Conservation (phyloP, 257 asterid genomes). For the Verbascum thapsus region DNA sequence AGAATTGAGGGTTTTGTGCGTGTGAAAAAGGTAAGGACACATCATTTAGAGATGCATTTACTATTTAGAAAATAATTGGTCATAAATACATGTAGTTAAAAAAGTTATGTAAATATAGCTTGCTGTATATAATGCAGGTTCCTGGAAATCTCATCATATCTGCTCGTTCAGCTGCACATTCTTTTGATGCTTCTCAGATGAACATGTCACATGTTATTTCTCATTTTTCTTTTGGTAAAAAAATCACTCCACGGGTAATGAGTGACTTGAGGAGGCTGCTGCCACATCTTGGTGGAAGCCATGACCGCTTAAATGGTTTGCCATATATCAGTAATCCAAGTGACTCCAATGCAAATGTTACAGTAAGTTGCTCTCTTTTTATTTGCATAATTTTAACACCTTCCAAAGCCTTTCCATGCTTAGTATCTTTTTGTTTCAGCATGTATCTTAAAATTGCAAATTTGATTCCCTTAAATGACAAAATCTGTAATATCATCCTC, state of each 20-base stretch:
- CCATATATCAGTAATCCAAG: conserved; percentile 83
- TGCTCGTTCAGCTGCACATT: conserved; percentile 89
- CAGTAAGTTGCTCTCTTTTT: conserved; percentile 59
- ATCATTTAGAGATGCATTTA: conserved; percentile 66
- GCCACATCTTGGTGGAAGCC: conserved; percentile 81
- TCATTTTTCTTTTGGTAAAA: conserved; percentile 85
- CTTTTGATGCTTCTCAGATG: conserved; percentile 96
- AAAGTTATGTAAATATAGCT: conserved; percentile 17
- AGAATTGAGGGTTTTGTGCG: conserved; percentile 96
- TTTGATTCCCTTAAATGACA: not conserved
- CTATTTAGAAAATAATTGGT: conserved; percentile 2
- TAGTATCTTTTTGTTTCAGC: conserved; percentile 7
- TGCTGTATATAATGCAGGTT: conserved; percentile 57
- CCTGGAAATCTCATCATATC: conserved; percentile 92
- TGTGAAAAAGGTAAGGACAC: conserved; percentile 79
- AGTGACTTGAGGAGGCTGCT: conserved; percentile 69
- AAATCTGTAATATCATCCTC: conserved; percentile 7
- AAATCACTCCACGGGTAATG: conserved; percentile 63
- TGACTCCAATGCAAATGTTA: conserved; percentile 80
- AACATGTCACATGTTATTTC: conserved; percentile 89
- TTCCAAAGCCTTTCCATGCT: conserved; percentile 3
- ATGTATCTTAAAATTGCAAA: not conserved
- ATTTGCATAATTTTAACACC: not conserved
- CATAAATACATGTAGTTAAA: not conserved
- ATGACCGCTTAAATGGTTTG: conserved; percentile 70